phyloP scores from a whole-genome alignment of 768 basidiomycete genomes.

The Russula olivacea region DNA sequence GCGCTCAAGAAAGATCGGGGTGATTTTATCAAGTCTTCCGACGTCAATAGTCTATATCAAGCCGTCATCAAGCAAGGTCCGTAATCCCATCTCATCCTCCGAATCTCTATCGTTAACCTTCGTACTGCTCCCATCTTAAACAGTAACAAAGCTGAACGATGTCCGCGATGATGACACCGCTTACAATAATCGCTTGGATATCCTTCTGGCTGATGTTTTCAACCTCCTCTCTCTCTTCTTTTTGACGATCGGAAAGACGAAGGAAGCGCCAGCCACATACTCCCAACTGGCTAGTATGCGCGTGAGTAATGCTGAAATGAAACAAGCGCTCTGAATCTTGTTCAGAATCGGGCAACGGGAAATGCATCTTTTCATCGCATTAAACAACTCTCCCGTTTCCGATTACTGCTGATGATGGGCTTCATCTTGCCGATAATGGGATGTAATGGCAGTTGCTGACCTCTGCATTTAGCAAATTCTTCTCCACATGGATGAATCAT shows the following conservation, averaged over 20 bases:
- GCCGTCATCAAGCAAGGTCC: conserved; percentile 89
- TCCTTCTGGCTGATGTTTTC: conserved; percentile 93
- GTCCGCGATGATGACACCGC: conserved; percentile 72
- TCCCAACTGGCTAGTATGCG: conserved; percentile 95
- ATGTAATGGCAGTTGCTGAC: conserved; percentile 5
- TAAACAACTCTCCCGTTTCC: not conserved
- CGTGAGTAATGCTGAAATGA: conserved; percentile 47
- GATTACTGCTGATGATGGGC: not conserved
- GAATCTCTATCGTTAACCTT: not conserved
- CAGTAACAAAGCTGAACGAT: conserved; percentile 90
- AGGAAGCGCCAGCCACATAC: conserved; percentile 91
- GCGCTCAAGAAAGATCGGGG: conserved; percentile 90
- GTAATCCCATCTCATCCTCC: conserved; percentile 25
- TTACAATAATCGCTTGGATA: conserved; percentile 88
- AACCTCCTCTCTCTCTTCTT: conserved; percentile 93
- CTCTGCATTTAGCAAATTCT: conserved; percentile 69
- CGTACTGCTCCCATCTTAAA: not conserved
- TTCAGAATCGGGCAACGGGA: conserved; percentile 5
- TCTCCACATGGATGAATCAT: conserved; percentile 92
- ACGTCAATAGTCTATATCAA: conserved; percentile 90
- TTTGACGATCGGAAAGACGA: conserved; percentile 94
- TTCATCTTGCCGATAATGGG: not conserved
- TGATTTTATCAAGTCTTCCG: conserved; percentile 87
- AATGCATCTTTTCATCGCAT: not conserved
- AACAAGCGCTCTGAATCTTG: not conserved